Conservation (phyloP, 257 asterid genomes). For the Gentiana straminea region DNA sequence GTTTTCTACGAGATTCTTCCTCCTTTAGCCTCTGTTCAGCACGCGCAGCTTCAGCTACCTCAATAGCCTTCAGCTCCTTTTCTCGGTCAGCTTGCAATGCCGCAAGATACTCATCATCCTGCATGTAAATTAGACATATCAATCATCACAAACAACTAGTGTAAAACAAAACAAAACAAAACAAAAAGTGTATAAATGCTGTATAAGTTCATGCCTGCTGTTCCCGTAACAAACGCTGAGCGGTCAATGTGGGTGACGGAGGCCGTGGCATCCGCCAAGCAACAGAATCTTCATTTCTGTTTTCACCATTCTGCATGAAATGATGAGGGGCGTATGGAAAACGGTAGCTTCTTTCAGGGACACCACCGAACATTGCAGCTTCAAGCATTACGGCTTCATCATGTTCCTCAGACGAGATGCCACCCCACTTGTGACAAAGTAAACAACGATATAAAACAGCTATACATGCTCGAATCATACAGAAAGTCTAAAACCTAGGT, state of each 20-base stretch:
- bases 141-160: conserved; percentile 9
- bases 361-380: conserved; percentile 98
- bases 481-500: too few relatives aligned
- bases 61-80: conserved; percentile 89
- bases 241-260: conserved; percentile 92
- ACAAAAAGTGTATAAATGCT: conserved; percentile 9
- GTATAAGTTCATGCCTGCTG: conserved; percentile 62
- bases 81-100: conserved; percentile 94
- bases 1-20: conserved; percentile 51
- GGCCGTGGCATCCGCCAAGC: conserved; percentile 52
- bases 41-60: conserved; percentile 91
- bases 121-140: conserved; percentile 11
- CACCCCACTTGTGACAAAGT: conserved; percentile 63
- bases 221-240: conserved; percentile 88
- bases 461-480: too few relatives aligned
- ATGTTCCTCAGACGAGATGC: conserved; percentile 92
- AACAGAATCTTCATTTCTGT: conserved; percentile 35
- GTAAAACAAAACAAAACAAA: not conserved
- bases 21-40: conserved; percentile 72
- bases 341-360: conserved; percentile 67
- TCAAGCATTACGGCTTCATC: conserved; percentile 99
- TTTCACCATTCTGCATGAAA: conserved; percentile 49
- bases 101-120: conserved; percentile 97
- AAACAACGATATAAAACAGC: too few relatives aligned
- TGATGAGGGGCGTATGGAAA: conserved; percentile 56